Percentiles rank a stretch among this genome's conserved stretches.
These are phyloP conservation scores for Bryum argenteum DNA, from an alignment of 225 moss, liverwort and hornwort species.

Conservation along the genomic window DNA sequence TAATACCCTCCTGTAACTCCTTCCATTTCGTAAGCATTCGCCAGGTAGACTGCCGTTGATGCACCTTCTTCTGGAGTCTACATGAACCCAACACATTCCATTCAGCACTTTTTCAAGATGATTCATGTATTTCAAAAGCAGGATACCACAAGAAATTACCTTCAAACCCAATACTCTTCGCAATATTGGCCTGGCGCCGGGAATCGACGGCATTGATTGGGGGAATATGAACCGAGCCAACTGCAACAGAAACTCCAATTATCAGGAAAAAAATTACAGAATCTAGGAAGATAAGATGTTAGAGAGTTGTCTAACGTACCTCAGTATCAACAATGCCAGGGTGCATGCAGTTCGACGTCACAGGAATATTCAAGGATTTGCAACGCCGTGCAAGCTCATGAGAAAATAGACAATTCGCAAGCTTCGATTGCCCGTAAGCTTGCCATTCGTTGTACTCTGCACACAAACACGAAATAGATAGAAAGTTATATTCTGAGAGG, in stretches of 20 bases:
- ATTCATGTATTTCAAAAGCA: background rate
- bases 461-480: background rate
- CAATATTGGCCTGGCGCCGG: conserved; percentile 21
- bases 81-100: background rate
- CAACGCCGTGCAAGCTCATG: conserved; percentile 78
- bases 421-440: conserved; percentile 89
- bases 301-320: too few relatives aligned
- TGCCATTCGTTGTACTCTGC: conserved; percentile 73
- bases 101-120: background rate
- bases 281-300: too few relatives aligned
- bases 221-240: conserved; percentile 67
- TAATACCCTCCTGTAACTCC: conserved; percentile 69
- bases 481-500: too few relatives aligned
- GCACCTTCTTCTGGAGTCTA: conserved; percentile 80
- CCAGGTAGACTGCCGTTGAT: conserved; percentile 60
- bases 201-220: conserved; percentile 34
- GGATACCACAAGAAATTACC: conserved; percentile 23
- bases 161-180: conserved; percentile 56
- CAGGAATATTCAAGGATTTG: conserved; percentile 57
- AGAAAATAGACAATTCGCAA: conserved; percentile 78
- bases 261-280: background rate
- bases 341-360: conserved; percentile 85
- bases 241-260: conserved; percentile 41
- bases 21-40: conserved; percentile 63
- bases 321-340: conserved; percentile 84